Conservation (phyloP, 176 grass and related monocot genomes). For the Oropetium thomaeum region DNA sequence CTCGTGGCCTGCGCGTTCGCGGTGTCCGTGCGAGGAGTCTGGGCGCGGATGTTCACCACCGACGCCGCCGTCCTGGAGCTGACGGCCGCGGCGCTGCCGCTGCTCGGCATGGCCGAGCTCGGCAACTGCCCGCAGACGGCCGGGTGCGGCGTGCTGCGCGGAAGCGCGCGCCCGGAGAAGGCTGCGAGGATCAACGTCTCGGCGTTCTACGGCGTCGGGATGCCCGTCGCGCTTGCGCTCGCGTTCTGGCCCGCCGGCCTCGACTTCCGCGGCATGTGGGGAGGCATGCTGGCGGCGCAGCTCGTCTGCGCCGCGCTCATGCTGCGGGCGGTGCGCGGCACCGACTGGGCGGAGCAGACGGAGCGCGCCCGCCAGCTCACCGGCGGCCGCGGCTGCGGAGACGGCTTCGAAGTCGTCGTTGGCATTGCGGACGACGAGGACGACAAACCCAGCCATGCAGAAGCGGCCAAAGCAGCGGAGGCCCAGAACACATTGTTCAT, state of each 20-base stretch:
- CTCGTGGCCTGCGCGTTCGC: conserved; percentile 62
- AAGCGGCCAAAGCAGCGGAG: conserved; percentile 35
- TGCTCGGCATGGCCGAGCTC: conserved; percentile 65
- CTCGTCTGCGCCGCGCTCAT: conserved; percentile 69
- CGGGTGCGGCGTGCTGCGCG: conserved; percentile 78
- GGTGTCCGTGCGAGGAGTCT: conserved; percentile 48
- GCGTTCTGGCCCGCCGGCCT: conserved; percentile 53
- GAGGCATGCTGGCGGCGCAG: conserved; percentile 85
- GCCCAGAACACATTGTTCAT: conserved; percentile 25
- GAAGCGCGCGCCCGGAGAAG: conserved; percentile 61
- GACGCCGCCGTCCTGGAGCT: conserved; percentile 55
- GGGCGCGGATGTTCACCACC: conserved; percentile 65
- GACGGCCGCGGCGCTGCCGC: conserved; percentile 52
- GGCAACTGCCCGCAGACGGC: conserved; percentile 90
- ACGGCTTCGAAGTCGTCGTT: not conserved
- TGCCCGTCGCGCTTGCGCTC: conserved; percentile 66
- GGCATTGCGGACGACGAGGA: conserved; percentile 26
- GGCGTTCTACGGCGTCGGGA: conserved; percentile 79
- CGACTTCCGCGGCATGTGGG: conserved; percentile 79
- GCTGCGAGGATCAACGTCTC: conserved; percentile 75
- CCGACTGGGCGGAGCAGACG: conserved; percentile 68
- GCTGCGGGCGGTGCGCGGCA: conserved; percentile 57
- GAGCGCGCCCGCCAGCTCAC: conserved; percentile 69
- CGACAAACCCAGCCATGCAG: conserved; percentile 39
- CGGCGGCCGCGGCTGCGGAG: conserved; percentile 18